Percentiles rank a stretch among this genome's conserved stretches.
phyloP scores from a whole-genome alignment of 2,329 filamentous ascomycete genomes.

The Botrytis fragariae region DNA sequence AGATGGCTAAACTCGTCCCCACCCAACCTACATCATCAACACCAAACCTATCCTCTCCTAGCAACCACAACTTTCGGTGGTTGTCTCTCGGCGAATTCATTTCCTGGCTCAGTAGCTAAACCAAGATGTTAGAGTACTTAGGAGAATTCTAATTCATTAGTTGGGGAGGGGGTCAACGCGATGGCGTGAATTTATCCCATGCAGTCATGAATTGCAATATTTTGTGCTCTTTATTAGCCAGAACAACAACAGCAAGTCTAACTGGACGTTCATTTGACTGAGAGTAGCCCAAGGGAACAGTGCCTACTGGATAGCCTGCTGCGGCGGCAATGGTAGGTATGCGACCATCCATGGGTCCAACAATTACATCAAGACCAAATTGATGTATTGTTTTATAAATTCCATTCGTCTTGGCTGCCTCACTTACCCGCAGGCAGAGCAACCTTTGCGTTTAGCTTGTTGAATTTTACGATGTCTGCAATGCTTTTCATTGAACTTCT shows the following conservation, averaged over 20 bases:
- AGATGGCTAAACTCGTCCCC: not conserved
- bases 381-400: too few relatives aligned
- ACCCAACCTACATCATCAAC: not conserved
- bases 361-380: not conserved
- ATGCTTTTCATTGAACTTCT: too few relatives aligned
- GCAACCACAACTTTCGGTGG: not conserved
- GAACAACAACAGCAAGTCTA: not conserved
- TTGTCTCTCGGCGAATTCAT: not conserved
- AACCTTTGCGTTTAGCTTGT: too few relatives aligned
- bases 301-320: not conserved
- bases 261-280: not conserved
- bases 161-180: not conserved
- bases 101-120: not conserved
- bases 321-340: not conserved
- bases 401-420: too few relatives aligned
- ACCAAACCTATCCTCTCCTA: not conserved
- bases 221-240: not conserved
- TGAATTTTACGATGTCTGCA: too few relatives aligned
- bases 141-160: not conserved
- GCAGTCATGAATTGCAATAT: not conserved
- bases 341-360: not conserved
- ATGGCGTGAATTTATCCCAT: not conserved
- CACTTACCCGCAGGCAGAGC: too few relatives aligned
- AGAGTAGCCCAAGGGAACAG: not conserved
- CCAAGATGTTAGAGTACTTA: not conserved